Percentiles rank a stretch among this genome's conserved stretches.
phyloP scores from a whole-genome alignment of 169 alveolate genomes.

The Cryptosporidium ubiquitum region DNA sequence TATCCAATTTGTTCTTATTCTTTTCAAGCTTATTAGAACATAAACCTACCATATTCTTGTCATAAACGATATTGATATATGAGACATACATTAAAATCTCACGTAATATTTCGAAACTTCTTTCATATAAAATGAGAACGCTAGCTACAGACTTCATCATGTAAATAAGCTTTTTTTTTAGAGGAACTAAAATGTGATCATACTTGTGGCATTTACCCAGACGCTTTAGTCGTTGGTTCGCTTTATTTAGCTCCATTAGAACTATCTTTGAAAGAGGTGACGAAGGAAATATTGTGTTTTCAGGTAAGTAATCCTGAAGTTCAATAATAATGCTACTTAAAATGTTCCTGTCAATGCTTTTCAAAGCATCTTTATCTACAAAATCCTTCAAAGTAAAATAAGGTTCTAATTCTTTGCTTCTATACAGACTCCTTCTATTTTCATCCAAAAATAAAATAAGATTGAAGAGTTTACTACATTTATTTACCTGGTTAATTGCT shows the following conservation, averaged over 20 bases:
- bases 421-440: background rate
- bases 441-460: slow-evolving; percentile 30
- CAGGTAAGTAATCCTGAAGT: slow-evolving; percentile 30
- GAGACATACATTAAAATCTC: background rate
- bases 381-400: background rate
- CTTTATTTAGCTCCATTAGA: background rate
- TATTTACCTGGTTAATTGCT: slow-evolving; percentile 1
- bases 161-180: slow-evolving; percentile 21
- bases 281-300: slow-evolving; percentile 19
- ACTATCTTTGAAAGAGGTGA: slow-evolving; percentile 50
- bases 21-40: slow-evolving; percentile 23
- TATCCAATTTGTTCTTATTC: background rate
- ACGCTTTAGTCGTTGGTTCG: background rate
- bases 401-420: slow-evolving; percentile 1
- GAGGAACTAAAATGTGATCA: slow-evolving; percentile 13
- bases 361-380: background rate
- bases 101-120: background rate
- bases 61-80: background rate
- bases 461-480: background rate
- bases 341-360: background rate
- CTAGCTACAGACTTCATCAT: slow-evolving; percentile 15
- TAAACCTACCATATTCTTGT: slow-evolving; percentile 5
- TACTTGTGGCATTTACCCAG: background rate
- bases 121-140: slow-evolving; percentile 16
- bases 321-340: slow-evolving; percentile 6